Percentiles rank a stretch among this genome's conserved stretches.
Conservation (phyloP, 164 flowering plant species). For the Akebia trifoliata region DNA sequence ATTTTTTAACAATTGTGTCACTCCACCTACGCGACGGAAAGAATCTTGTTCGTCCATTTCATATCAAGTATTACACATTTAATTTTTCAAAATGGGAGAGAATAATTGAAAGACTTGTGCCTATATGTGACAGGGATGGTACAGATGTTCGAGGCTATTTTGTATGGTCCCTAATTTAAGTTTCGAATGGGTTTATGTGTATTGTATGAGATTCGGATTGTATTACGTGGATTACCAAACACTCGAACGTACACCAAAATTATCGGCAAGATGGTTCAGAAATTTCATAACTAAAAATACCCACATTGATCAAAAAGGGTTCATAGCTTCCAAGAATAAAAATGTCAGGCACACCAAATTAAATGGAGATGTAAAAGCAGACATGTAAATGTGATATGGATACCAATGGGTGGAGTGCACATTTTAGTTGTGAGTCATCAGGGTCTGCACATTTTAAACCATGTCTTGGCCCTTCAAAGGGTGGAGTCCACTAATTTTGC, state of each 20-base stretch:
- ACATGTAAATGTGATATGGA: not conserved
- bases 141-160: conserved; percentile 17
- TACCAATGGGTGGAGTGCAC: too few species aligned
- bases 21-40: too few species aligned
- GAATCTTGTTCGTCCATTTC: too few species aligned
- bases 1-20: too few species aligned
- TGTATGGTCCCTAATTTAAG: conserved; percentile 16
- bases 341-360: not conserved
- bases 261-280: conserved; percentile 9
- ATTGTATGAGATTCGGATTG: conserved; percentile 13
- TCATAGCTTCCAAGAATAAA: not conserved
- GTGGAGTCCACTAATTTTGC: too few species aligned
- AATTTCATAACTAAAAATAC: conserved; percentile 11
- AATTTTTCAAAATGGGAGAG: too few species aligned
- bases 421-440: too few species aligned
- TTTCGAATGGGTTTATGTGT: conserved; percentile 13
- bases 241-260: conserved; percentile 5
- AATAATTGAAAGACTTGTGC: too few species aligned
- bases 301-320: not conserved
- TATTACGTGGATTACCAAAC: conserved; percentile 7
- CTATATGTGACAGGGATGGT: conserved; percentile 16
- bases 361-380: not conserved
- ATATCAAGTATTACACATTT: too few species aligned
- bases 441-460: too few species aligned
- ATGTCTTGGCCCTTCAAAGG: too few species aligned